Base-by-base conservation (phyloP, 805 yeast genomes). In the Ogataea henricii region DNA sequence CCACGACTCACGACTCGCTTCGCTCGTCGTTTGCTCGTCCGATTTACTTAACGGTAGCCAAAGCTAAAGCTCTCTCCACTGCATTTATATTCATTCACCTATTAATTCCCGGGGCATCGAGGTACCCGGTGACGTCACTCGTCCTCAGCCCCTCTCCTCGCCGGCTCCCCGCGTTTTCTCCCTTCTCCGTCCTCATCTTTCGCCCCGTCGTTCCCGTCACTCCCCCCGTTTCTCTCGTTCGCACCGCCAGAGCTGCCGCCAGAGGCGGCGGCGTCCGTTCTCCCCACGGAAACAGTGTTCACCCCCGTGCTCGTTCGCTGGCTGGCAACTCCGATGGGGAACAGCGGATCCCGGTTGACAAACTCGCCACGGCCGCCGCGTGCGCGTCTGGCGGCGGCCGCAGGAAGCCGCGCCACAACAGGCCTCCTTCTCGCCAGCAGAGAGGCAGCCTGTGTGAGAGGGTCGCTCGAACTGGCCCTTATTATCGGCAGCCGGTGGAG, bases 291-390 rank as follows among this genome's bases (percentile, higher is more conserved):
- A 4, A 45, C 45, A 7, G 81, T 75, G n/a, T 62, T 70, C 1
- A 74, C 76, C 1, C 82, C 82, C 39, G 52, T 56, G 0, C 68
- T 58, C 0, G 77, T 74, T 49, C 82, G 62, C 48, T 78, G 68
- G 53, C 81, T 77, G 12, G 73, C 60, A 8, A 78, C 76, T 1
- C 81, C 82, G 2, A 72, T 54, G 1, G 82, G 74, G 54, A 78
- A 77, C 33, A 65, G 42, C 7, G 62, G 54, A 34, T 60, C 62
- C 35, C 60, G 43, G 21, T 58, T 59, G 17, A 51, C 43, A 23
- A 54, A 43, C 35, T 54, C 58, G 2, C 30, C 45, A 20, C 34
- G 43, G 6, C 30, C 13, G 5, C 10, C n/a, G n/a, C n/a, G n/a
- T n/a, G n/a, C n/a, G n/a, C n/a, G n/a, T n/a, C n/a, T n/a, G n/a